phyloP scores from a whole-genome alignment of 257 asterid genomes.

The Euphrasia confusa region DNA sequence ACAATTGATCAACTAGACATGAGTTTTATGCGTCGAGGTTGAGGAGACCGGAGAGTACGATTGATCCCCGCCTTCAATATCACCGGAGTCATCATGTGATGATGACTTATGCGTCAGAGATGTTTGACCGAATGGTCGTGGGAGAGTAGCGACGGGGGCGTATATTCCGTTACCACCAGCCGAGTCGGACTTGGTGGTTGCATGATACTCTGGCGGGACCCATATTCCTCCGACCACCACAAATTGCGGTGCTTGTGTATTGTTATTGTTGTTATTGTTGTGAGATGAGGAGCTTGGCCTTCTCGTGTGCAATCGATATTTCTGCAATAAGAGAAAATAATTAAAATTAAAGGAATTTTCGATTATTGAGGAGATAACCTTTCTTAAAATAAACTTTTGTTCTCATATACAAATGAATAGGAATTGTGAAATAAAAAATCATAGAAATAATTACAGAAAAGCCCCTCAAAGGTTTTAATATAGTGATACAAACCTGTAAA shows the following conservation, averaged over 20 bases:
- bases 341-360: too few relatives aligned
- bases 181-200: conserved; percentile 21
- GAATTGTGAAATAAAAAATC: not conserved
- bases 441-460: not conserved
- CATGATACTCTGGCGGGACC: conserved; percentile 38
- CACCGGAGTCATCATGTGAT: conserved; percentile 23
- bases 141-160: conserved; percentile 29
- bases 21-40: conserved; percentile 41
- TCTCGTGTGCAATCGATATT: conserved; percentile 59
- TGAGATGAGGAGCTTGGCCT: conserved; percentile 40
- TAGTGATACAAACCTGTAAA: conserved; percentile 52
- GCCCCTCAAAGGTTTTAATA: not conserved
- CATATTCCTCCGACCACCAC: conserved; percentile 49
- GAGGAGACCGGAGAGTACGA: conserved; percentile 44
- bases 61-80: conserved; percentile 26
- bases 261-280: conserved; percentile 27
- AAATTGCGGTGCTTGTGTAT: conserved; percentile 34
- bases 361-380: too few relatives aligned
- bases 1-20: not conserved
- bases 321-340: conserved; percentile 28
- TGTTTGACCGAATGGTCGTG: conserved; percentile 16
- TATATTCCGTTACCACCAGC: conserved; percentile 21
- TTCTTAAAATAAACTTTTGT: not conserved
- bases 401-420: not conserved
- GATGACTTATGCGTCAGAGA: conserved; percentile 15